Evolutionary conservation across 257 asterid genomes (phyloP), one percentile per base, ranked within the genome.

Genomic region (Solanum bukasovii): DNA sequence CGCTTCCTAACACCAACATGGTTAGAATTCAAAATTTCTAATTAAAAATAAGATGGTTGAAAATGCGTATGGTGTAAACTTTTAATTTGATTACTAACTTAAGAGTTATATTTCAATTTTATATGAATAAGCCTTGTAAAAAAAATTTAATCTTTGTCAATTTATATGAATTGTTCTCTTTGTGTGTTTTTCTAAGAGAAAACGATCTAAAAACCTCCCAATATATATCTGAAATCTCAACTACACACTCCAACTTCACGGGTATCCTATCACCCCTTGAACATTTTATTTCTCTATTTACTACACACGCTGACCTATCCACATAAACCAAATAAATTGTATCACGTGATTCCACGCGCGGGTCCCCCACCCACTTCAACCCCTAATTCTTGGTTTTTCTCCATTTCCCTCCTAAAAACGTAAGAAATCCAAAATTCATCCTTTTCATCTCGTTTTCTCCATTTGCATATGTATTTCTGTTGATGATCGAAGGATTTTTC

Each of bases 141-240:
- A n/a, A n/a, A n/a, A n/a, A n/a, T n/a, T n/a, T 56, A 56, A 56
- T 56, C 65, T 18, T 52, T 6, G n/a, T 56, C n/a, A 56, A 56
- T 3, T 56, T 18, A 56, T 56, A 56, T 56, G 63, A 56, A 56
- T 56, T 0, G 0, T 56, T 56, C n/a, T 18, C 10, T 52, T 52
- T 18, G 9, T 56, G n/a, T 56, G n/a, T 18, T 56, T 46, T 46
- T 46, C 56, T 46, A 46, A 49, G 70, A 61, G 29, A 4, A 61
- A 61, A 23, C 0, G 13, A 6, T 9, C 70, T 61, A 61, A 61
- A 14, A 13, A 8, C 12, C 13, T 11, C 1, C 0, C 13, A 61
- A 61, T 0, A 0, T 61, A 61, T 61, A 61, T 0, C 5, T 3
- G 0, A 61, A 61, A 23, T 61, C 0, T 0, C 1, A 61, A 23